Evolutionary conservation across 192 early-diverging fungal genomes (phyloP).

Genomic region (Polychytrium aggregatum): DNA sequence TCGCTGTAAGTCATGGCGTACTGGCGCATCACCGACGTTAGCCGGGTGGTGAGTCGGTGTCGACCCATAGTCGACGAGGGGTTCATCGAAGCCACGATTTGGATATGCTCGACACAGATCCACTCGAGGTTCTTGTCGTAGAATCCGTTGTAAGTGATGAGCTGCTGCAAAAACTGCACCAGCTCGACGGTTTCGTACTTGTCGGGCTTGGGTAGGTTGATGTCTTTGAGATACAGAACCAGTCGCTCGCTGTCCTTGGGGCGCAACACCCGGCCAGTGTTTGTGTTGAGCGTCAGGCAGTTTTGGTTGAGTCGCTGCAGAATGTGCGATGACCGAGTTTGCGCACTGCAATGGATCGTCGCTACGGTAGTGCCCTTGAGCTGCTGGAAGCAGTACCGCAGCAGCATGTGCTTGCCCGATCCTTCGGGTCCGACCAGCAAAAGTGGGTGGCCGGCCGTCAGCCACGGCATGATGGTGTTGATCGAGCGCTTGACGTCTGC

Average conservation of each 20-base stretch:
- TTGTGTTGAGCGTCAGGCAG: conserved; percentile 32
- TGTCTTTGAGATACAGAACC: conserved; percentile 50
- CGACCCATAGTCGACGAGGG: conserved; percentile 35
- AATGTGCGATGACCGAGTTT: conserved; percentile 39
- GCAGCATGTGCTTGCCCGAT: conserved; percentile 39
- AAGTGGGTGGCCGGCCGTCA: conserved; percentile 29
- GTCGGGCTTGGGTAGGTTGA: conserved; percentile 47
- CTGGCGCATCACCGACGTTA: conserved; percentile 37
- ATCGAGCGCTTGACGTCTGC: conserved; percentile 27
- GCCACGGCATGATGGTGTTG: conserved; percentile 41
- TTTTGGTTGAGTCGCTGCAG: conserved; percentile 38
- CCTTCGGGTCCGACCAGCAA: conserved; percentile 45
- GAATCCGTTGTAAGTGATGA: conserved; percentile 45
- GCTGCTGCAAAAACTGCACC: conserved; percentile 44
- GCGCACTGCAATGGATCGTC: conserved; percentile 45
- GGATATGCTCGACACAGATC: conserved; percentile 44
- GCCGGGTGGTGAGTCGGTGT: conserved; percentile 37
- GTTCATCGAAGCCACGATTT: conserved; percentile 48
- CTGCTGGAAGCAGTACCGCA: conserved; percentile 37
- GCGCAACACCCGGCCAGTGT: conserved; percentile 31
- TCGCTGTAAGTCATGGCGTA: conserved; percentile 34
- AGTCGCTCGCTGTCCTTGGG: conserved; percentile 41
- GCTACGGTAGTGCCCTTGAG: conserved; percentile 25
- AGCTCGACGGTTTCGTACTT: conserved; percentile 50
- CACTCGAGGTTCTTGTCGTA: conserved; percentile 43